Percentiles rank a stretch among this genome's conserved stretches.
These are phyloP conservation scores for Colletotrichum theobromicola DNA, from an alignment of 2,329 filamentous ascomycete species.

Conservation along the genomic window DNA sequence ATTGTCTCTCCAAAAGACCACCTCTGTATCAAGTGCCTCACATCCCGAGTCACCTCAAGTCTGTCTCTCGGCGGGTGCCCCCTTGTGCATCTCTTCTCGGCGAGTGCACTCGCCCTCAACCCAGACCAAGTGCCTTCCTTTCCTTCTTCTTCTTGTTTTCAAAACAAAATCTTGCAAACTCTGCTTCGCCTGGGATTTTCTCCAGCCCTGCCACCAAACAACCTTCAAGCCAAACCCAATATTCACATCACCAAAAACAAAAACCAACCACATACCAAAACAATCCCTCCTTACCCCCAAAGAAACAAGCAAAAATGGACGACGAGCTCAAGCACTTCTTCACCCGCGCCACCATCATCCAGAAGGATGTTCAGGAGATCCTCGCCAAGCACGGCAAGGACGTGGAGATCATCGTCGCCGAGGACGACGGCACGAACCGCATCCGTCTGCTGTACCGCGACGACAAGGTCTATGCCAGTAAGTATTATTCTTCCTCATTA, in stretches of 20 bases:
- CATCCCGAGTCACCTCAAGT: background rate
- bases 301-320: background rate
- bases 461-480: background rate
- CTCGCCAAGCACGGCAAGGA: background rate
- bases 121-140: background rate
- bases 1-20: background rate
- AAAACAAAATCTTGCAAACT: background rate
- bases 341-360: background rate
- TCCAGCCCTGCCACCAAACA: background rate
- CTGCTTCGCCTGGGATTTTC: background rate
- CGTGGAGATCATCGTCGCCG: background rate
- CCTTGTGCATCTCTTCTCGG: background rate
- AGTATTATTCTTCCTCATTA: background rate
- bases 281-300: too few species aligned
- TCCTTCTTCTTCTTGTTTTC: background rate
- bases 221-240: background rate
- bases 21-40: background rate
- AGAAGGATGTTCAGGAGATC: background rate
- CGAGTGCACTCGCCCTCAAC: background rate
- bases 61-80: background rate
- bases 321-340: background rate
- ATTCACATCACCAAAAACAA: background rate
- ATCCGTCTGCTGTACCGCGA: background rate
- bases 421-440: background rate
- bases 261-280: background rate